Base-by-base conservation (phyloP, 2,329 filamentous ascomycete genomes). In the Alternaria postmessia region DNA sequence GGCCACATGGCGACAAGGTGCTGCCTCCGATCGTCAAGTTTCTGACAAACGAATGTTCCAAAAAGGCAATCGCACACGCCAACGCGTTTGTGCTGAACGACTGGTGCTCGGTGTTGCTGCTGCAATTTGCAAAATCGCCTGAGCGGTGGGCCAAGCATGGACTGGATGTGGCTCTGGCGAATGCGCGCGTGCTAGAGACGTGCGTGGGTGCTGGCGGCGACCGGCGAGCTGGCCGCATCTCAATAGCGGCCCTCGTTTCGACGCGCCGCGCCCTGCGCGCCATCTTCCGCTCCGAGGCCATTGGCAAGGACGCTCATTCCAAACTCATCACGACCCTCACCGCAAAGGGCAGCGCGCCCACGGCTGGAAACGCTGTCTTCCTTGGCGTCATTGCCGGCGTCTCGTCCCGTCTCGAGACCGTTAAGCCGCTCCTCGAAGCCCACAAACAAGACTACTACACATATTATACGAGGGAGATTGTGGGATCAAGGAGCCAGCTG, bases 371-470 rank as follows among this genome's bases (percentile, higher is more conserved):
- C 81, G 88, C 92, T 12, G 82, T 91, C 9, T 86, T 96, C 61
- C 85, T 99, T 1, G 95, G 95, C 18, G 87, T 96, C 51, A 86
- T 99, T 66, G 92, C 93, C 44, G 94, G 94, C 6, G 94, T 97
- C 8, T 93, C 90, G 73, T 88, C 90, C 41, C 89, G 94, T 54
- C 86, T 94, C 54, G 81, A 86, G 3, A 79, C 85, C 61, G 84
- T 88, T 49, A 90, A 88, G 71, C 79, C 86, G 5, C 78, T 88
- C 30, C 76, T 98, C 49, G 85, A 88, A 58, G 80, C 81, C 44
- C 83, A 87, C 60, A 96, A 94, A 81, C 81, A 87, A 43, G 85
- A 90, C 51, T 92, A 94, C 75, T 89, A 93, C 76, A 83, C 88
- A 7, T 99, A 94, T 77, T 98, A 96, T 76, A 85, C 87, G 14